Percentiles rank a stretch among this genome's conserved stretches.
Evolutionary conservation across 495 filamentous ascomycete genomes (phyloP).

Genomic region (Cudoniella acicularis): DNA sequence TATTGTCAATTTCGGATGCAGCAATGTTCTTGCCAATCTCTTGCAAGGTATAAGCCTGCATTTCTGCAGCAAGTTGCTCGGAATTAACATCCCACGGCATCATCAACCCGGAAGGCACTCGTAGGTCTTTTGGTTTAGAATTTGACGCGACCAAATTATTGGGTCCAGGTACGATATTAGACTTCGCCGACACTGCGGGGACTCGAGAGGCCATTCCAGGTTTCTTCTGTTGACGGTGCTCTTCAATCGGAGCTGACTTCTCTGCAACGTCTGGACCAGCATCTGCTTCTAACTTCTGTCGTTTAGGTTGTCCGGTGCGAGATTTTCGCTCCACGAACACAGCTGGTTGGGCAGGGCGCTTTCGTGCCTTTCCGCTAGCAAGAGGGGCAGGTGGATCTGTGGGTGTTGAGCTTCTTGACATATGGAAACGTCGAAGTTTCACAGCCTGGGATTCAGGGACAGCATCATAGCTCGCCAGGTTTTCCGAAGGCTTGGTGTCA

Average conservation of each 20-base stretch:
- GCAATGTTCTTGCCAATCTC: slow-evolving; percentile 44
- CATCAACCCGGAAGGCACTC: slow-evolving; percentile 37
- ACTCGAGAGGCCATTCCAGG: slow-evolving; percentile 10
- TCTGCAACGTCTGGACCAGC: background rate
- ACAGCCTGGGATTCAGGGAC: background rate
- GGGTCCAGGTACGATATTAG: background rate
- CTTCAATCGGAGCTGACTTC: background rate
- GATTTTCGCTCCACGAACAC: slow-evolving; percentile 44
- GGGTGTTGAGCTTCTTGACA: slow-evolving; percentile 36
- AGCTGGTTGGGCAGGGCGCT: slow-evolving; percentile 32
- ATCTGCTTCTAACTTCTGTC: background rate
- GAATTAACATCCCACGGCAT: slow-evolving; percentile 37
- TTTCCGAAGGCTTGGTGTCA: no score
- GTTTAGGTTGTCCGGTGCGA: background rate
- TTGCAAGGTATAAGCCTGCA: slow-evolving; percentile 46
- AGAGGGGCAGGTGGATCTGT: background rate
- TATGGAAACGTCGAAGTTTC: slow-evolving; percentile 43
- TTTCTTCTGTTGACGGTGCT: slow-evolving; percentile 15
- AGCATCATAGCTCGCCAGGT: background rate
- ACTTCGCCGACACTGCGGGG: background rate
- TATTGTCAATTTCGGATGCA: slow-evolving; percentile 12
- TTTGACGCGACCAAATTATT: background rate
- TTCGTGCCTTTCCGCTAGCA: slow-evolving; percentile 26
- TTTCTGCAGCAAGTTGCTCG: slow-evolving; percentile 42
- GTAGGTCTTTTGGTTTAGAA: slow-evolving; percentile 3